Percentiles rank a stretch among this genome's conserved stretches.
Conservation (phyloP, 78 protist species). For the Chrysochromulina tobinii region DNA sequence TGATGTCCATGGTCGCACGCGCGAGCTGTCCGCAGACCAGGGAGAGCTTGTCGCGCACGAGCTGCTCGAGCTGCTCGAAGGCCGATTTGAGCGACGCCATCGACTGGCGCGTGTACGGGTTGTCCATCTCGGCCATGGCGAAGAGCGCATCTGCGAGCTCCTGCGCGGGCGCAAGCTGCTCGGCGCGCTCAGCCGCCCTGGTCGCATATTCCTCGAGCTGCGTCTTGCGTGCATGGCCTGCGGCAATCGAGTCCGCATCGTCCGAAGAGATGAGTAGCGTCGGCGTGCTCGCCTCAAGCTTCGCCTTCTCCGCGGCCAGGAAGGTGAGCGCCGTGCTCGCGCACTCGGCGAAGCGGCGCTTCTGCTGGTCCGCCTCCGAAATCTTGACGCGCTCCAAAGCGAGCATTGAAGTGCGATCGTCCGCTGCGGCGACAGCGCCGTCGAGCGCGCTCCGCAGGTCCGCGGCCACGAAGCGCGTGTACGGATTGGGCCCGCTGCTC, state of each 20-base stretch:
- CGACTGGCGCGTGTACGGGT: slow-evolving; percentile 13
- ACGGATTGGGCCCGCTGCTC: background rate
- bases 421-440: background rate
- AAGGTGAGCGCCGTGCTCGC: background rate
- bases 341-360: background rate
- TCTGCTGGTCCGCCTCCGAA: background rate
- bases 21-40: background rate
- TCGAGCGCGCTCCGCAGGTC: background rate
- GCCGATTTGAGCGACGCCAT: background rate
- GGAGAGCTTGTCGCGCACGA: background rate
- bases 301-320: background rate
- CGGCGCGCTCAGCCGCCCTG: background rate
- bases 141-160: background rate
- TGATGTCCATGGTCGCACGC: background rate
- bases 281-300: background rate
- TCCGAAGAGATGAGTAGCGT: background rate
- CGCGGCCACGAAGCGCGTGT: background rate
- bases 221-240: background rate
- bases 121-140: background rate
- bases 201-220: background rate
- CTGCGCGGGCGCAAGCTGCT: background rate
- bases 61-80: background rate
- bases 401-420: background rate
- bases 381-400: background rate
- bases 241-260: background rate